Base-by-base conservation (phyloP, 768 basidiomycete species). In the Boletus pseudo-olivaceus region DNA sequence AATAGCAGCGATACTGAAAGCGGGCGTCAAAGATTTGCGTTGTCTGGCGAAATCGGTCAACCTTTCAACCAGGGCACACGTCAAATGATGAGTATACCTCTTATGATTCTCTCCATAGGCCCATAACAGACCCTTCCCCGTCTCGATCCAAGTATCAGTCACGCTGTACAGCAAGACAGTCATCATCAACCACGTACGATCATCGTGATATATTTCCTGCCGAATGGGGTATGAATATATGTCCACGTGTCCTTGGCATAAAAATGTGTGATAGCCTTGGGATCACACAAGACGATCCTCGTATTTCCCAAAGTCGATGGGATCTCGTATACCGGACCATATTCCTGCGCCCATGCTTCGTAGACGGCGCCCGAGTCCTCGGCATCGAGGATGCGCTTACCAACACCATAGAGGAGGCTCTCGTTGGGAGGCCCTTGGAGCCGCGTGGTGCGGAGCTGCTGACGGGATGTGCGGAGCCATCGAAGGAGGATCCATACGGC, bases 41-140 rank as follows among this genome's bases (percentile, higher is more conserved):
- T 76, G 75, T 39, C 76, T 65, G 20, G 26, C 0, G 0, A 19
- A 49, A 14, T 10, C 58, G 10, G 19, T 35, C 19, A 45, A 44
- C 10, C 3, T 27, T 41, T 17, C 9, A 2, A 1, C 12, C 15
- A 23, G 0, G 9, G 8, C 30, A 37, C 17, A 2, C 4, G 1
- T 10, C 10, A 19, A 17, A 20, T 6, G 9, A 27, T 30, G 20
- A 15, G 47, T 20, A 11, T 46, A 77, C 79, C 79, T 70, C 42
- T 64, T 70, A 48, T 82, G 81, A 55, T 68, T 70, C n/a, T 81
- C 79, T 8, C 76, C 74, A 33, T 76, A 67, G 1, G 64, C 42
- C 64, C 54, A 60, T 5, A 64, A 7, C 2, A 77, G 39, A 4
- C 73, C 73, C 15, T 60, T 66, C 1, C 76, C 73, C 7, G 45